Conservation (phyloP, 148 eudicot species). For the Camellia lanceoleosa region DNA sequence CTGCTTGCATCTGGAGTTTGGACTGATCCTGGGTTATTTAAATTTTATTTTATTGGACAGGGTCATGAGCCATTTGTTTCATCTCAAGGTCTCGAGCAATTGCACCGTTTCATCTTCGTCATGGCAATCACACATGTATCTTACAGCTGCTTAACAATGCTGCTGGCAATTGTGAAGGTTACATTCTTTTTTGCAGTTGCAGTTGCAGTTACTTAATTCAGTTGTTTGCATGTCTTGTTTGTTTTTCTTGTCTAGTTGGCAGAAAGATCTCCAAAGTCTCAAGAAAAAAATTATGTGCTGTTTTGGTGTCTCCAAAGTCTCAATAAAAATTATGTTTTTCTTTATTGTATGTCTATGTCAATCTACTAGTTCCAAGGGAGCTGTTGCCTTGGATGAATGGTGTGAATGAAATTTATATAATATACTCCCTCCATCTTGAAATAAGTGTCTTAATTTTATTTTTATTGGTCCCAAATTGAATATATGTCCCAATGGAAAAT, state of each 20-base stretch:
- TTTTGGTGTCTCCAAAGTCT: too few relatives aligned
- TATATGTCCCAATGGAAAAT: too few relatives aligned
- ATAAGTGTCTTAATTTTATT: too few relatives aligned
- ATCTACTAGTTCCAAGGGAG: not conserved
- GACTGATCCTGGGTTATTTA: not conserved
- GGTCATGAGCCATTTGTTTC: constrained; percentile 85
- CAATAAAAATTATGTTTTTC: too few relatives aligned
- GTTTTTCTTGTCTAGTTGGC: not conserved
- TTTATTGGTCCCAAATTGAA: too few relatives aligned
- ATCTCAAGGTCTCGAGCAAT: constrained; percentile 92
- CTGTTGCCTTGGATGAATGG: not conserved
- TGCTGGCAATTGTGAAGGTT: constrained; percentile 95
- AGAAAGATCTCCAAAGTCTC: not conserved
- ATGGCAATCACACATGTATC: constrained; percentile 95
- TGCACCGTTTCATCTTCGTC: constrained; percentile 92
- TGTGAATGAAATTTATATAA: too few relatives aligned
- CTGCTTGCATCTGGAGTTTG: not conserved
- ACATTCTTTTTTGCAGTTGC: constrained; percentile 4
- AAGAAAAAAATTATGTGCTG: not conserved
- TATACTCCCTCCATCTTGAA: too few relatives aligned
- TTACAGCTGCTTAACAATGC: constrained; percentile 94
- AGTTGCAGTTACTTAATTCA: not conserved
- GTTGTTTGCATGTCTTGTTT: constrained; percentile 2
- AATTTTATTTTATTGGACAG: constrained; percentile 32
- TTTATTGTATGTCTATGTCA: too few relatives aligned